Evolutionary conservation across 495 filamentous ascomycete genomes (phyloP), one percentile per base, ranked within the genome.

Genomic region (Neurospora pannonica): DNA sequence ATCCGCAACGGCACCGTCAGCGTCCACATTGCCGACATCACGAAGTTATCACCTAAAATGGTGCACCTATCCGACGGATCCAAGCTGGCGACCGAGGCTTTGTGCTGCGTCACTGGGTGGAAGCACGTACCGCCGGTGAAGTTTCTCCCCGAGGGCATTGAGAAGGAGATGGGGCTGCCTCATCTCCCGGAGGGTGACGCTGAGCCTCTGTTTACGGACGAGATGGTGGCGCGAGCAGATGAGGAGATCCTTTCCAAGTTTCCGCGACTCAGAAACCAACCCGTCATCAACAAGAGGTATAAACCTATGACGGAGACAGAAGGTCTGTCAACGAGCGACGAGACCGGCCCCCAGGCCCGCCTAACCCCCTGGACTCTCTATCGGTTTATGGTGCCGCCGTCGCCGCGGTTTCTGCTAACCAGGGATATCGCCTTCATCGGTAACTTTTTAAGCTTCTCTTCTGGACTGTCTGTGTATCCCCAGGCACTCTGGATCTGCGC

Each of bases 401-500:
- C 88, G 1, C 79, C 79, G 8, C 77, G 81, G 11, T 82, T 90
- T 42, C 78, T 88, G 7, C 80, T 82, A 5, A 82, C 85, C 11
- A 88, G 89, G 24, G 89, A 89, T 46, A 86, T 93, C 71, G 92
- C 89, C 5, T 93, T 93, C 76, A 82, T 87, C 48, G 92, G 92
- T n/a, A 81, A 88, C 19, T 77, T 91, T 28, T 86, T 88, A 77
- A 90, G 88, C 73, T 89, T 93, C 75, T 86, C 87, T 75, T 90
- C 90, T n/a, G 79, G 87, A 15, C 78, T 90, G 17, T 81, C 90
- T 5, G 89, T 92, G 1, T 90, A 94, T 71, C 80, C 87, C 4
- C 92, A 94, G 75, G 90, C 89, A 1, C 82, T 95, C 11, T 96
- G 92, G 93, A 87, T 92, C 39, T 82, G 86, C 21, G 92, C 92